Conservation (phyloP, 495 filamentous ascomycete species). For the Penicillium silybi region DNA sequence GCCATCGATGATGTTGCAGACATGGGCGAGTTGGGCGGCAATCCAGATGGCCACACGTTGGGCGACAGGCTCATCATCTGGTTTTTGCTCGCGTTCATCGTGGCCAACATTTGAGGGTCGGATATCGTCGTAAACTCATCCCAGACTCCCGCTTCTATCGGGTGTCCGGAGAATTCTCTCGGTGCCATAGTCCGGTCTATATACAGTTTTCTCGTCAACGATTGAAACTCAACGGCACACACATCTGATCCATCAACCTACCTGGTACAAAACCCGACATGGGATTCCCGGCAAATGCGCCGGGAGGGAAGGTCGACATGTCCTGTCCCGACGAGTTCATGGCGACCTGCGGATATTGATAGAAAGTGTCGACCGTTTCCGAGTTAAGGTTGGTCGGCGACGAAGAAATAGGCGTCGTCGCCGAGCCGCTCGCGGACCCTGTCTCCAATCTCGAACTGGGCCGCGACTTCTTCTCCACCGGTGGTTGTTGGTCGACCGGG, state of each 20-base stretch:
- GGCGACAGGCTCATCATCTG: conserved; percentile 39
- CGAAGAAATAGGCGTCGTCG: conserved; percentile 39
- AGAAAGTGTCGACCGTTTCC: conserved; percentile 39
- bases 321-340: conserved; percentile 33
- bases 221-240: not conserved
- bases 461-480: conserved; percentile 49
- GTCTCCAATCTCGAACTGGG: conserved; percentile 42
- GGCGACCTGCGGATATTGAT: conserved; percentile 39
- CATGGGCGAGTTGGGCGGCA: conserved; percentile 29
- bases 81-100: conserved; percentile 31
- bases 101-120: conserved; percentile 37
- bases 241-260: conserved; percentile 16
- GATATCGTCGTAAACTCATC: conserved; percentile 42
- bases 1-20: conserved; percentile 34
- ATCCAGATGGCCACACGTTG: conserved; percentile 27
- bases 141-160: conserved; percentile 37
- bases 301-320: conserved; percentile 31
- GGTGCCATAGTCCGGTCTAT: conserved; percentile 28
- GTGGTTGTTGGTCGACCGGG: conserved; percentile 82
- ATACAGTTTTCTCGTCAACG: not conserved
- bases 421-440: conserved; percentile 38
- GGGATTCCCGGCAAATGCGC: conserved; percentile 27
- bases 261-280: conserved; percentile 37
- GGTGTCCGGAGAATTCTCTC: conserved; percentile 27
- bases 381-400: conserved; percentile 31